These are phyloP conservation scores for Leptodermis oblonga DNA, from an alignment of 257 asterid species.

Conservation along the genomic window DNA sequence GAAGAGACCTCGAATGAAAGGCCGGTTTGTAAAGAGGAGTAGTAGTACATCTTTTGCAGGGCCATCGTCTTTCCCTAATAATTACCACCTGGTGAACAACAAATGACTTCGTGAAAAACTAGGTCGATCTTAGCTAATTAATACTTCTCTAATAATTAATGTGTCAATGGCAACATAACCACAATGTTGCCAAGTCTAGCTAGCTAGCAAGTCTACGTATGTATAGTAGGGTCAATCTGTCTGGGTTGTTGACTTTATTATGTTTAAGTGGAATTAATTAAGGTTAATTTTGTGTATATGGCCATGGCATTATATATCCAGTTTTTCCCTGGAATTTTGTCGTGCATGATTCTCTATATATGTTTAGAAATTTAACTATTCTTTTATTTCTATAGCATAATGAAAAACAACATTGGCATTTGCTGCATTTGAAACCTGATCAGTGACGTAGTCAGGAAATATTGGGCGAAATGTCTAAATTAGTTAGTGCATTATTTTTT, in stretches of 20 bases:
- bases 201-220: not conserved
- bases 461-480: no score
- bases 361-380: no score
- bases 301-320: no score
- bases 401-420: not conserved
- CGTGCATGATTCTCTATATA: not conserved
- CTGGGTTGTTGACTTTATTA: not conserved
- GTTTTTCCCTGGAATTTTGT: not conserved
- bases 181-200: not conserved
- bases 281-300: not conserved
- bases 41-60: slow-evolving; percentile 27
- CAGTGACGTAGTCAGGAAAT: no score
- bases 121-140: no score
- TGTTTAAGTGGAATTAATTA: not conserved
- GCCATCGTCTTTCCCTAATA: slow-evolving; percentile 22
- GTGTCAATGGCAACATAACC: not conserved
- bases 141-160: not conserved
- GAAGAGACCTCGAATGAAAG: slow-evolving; percentile 74
- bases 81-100: slow-evolving; percentile 18
- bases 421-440: no score
- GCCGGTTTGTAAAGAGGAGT: slow-evolving; percentile 72
- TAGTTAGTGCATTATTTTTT: no score
- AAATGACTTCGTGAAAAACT: not conserved
- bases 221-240: not conserved
- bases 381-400: not conserved